These are phyloP conservation scores for Trichophyton mentagrophytes DNA, from an alignment of 2,329 filamentous ascomycete species.

Conservation along the genomic window DNA sequence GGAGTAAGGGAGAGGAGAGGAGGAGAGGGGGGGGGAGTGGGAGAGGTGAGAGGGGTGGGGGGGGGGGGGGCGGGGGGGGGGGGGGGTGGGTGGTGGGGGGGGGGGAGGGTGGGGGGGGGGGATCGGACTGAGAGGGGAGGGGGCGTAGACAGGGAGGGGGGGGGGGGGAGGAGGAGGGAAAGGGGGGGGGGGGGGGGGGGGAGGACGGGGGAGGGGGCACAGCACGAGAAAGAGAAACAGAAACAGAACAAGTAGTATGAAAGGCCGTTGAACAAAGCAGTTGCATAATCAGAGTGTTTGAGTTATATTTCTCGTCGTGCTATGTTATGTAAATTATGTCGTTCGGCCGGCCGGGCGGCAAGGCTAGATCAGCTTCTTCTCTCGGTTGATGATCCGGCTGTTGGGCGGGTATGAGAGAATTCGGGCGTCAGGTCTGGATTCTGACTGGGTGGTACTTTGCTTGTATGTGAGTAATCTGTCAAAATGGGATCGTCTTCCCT, in stretches of 20 bases:
- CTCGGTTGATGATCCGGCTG: conserved; percentile 19
- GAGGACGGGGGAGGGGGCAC: no score
- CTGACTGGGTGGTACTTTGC: conserved; percentile 34
- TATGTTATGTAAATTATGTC: not conserved
- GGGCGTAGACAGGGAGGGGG: no score
- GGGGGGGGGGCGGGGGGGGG: no score
- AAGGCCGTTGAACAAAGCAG: not conserved
- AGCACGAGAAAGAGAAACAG: not conserved
- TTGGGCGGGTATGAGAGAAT: conserved; percentile 28
- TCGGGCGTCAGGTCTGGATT: conserved; percentile 34
- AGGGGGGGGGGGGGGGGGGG: no score
- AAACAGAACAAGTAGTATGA: not conserved
- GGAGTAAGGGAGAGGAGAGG: not conserved
- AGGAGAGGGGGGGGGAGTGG: no score
- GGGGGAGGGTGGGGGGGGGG: no score
- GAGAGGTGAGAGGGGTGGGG: no score
- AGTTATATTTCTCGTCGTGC: not conserved
- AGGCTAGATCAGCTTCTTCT: conserved; percentile 27
- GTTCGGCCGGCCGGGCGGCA: conserved; percentile 20
- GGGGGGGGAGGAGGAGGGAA: no score
- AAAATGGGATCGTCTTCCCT: conserved; percentile 35
- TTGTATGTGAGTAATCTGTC: conserved; percentile 21
- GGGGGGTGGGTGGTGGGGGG: no score
- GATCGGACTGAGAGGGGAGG: no score
- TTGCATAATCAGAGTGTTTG: not conserved